Base-by-base conservation (phyloP, 2,329 filamentous ascomycete genomes). In the Diaporthe vaccinii region DNA sequence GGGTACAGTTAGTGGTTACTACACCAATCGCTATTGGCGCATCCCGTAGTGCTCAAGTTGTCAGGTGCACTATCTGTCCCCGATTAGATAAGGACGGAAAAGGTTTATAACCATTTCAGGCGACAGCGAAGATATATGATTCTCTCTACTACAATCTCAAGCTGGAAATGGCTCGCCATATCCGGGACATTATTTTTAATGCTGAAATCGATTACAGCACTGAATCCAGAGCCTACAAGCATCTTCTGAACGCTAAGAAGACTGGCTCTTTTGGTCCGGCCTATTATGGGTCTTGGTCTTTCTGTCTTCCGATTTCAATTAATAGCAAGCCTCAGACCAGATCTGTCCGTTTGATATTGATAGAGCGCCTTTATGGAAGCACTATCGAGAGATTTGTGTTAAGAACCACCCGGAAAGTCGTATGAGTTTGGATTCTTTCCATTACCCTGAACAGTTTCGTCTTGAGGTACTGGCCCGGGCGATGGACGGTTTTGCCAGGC, bases 401-500 rank as follows among this genome's bases (percentile, higher is more conserved):
- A 39, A 15, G 4, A 70, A 70, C 22, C 10, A 58, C 25, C 36
- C 36, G 8, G 20, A 31, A 6, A 7, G 1, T 20, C 0, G 3
- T 1, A 34, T 10, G 39, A 31, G 36, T 10, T 8, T 25, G 15
- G 34, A 70, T 41, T 46, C 67, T 12, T 70, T 70, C 14, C 67
- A 58, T 15, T 58, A 70, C 14, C 67, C 67, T 10, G 67, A 58
- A 58, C 17, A 58, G 17, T 70, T n/a, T 3, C 51, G 51, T 3
- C 51, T 70, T 4, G 51, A 70, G 25, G 17, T 70, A 20, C 8
- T 70, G 8, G 67, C 67, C 14, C n/a, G 25, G 4, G 39, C 53
- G 9, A 22, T 58, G 68, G 68, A 58, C 7, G 53, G 39, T 9
- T 71, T 34, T n/a, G 39, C 34, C 3, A 46, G 39, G 5, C 51